Evolutionary conservation across 2,329 filamentous ascomycete genomes (phyloP).

Genomic region (Bipolaris cookei): DNA sequence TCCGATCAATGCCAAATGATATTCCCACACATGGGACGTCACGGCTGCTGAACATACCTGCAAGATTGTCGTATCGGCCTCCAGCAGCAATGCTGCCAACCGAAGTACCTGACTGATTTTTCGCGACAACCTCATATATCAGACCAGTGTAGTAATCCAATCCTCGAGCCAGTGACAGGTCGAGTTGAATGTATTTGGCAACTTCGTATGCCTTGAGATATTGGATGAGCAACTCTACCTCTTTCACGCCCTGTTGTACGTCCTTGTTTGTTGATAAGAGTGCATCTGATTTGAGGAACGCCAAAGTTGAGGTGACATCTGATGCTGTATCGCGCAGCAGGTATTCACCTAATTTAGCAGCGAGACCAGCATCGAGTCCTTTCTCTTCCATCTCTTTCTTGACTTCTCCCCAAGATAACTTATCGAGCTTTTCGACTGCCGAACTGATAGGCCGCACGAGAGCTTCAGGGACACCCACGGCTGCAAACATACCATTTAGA

Average conservation of each 20-base stretch:
- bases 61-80: conserved; percentile 78
- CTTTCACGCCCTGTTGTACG: conserved; percentile 77
- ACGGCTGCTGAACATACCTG: conserved; percentile 86
- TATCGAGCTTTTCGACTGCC: conserved; percentile 92
- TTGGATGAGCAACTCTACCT: conserved; percentile 76
- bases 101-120: neutral
- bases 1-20: conserved; percentile 88
- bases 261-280: conserved; percentile 71
- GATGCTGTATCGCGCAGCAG: conserved; percentile 72
- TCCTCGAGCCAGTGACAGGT: conserved; percentile 83
- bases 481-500: conserved; percentile 83
- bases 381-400: conserved; percentile 90
- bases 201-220: conserved; percentile 79
- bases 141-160: conserved; percentile 86
- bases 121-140: conserved; percentile 82
- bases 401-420: conserved; percentile 83
- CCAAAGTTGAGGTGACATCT: conserved; percentile 58
- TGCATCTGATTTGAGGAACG: conserved; percentile 66
- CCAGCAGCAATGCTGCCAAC: conserved; percentile 63
- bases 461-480: conserved; percentile 81
- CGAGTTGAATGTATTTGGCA: conserved; percentile 76
- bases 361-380: conserved; percentile 74
- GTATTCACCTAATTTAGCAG: conserved; percentile 82
- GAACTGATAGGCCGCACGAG: conserved; percentile 86
- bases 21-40: conserved; percentile 85